These are phyloP conservation scores for Talaromyces sp. DNA, from an alignment of 2,329 filamentous ascomycete genomes.

Conservation along the genomic window DNA sequence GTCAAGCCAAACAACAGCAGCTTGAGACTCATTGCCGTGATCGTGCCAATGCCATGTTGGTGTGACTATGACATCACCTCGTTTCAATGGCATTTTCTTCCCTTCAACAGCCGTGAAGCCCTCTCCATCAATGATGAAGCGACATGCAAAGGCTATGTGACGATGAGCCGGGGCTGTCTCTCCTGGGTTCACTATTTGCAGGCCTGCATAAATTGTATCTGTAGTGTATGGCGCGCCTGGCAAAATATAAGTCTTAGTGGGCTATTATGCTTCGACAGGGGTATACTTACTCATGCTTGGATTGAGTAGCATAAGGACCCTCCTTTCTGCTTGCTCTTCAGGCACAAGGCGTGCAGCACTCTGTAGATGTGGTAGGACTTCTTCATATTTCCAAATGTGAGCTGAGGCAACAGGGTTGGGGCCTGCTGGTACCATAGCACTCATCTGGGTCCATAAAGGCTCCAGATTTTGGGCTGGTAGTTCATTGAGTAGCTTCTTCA, in stretches of 20 bases:
- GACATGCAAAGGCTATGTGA: slow-evolving; percentile 44
- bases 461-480: neutral
- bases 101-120: neutral
- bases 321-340: neutral
- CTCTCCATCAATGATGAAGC: slow-evolving; percentile 28
- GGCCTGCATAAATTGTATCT: neutral
- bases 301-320: neutral
- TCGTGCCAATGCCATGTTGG: neutral
- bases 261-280: neutral
- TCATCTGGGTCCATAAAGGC: neutral
- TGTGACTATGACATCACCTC: neutral
- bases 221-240: neutral
- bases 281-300: neutral
- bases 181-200: slow-evolving; percentile 53
- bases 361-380: neutral
- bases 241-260: neutral
- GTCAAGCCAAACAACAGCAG: neutral
- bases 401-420: neutral
- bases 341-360: neutral
- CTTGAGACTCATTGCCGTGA: neutral
- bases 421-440: neutral
- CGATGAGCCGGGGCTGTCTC: slow-evolving; percentile 54
- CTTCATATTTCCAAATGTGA: neutral
- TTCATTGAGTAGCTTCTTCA: neutral
- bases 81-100: neutral